phyloP scores from a whole-genome alignment of 2,329 filamentous ascomycete genomes.

The Rhexocercosporidium sp. region DNA sequence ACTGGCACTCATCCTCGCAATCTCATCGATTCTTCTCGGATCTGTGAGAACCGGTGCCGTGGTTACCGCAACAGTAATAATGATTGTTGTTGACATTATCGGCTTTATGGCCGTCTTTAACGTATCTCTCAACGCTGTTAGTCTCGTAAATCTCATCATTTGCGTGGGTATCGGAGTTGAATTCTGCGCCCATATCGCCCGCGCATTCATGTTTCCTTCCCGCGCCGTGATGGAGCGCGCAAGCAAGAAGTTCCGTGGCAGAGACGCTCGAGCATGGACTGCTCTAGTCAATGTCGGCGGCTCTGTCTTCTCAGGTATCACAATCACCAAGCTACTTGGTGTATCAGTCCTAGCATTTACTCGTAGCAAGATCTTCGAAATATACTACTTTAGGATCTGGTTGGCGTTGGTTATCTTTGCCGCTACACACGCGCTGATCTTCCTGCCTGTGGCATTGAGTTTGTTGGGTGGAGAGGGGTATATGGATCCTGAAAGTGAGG shows the following conservation, averaged over 20 bases:
- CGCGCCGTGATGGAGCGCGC: constrained; percentile 81
- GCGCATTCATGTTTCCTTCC: constrained; percentile 94
- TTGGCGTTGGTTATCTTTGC: constrained; percentile 89
- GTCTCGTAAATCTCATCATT: constrained; percentile 94
- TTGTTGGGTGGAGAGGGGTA: constrained; percentile 87
- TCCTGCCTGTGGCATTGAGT: constrained; percentile 88
- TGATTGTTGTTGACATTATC: constrained; percentile 94
- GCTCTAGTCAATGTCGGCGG: constrained; percentile 93
- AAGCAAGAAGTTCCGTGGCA: constrained; percentile 77
- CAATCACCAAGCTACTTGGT: constrained; percentile 90
- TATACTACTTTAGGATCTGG: constrained; percentile 99
- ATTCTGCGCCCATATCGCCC: constrained; percentile 95
- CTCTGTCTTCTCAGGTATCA: constrained; percentile 95
- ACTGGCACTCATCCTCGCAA: constrained; percentile 81
- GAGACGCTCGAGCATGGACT: constrained; percentile 88
- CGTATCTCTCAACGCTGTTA: constrained; percentile 93
- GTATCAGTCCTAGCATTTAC: constrained; percentile 94
- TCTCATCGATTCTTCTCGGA: constrained; percentile 82
- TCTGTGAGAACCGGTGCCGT: constrained; percentile 81
- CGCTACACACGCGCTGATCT: constrained; percentile 85
- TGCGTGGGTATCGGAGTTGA: constrained; percentile 96
- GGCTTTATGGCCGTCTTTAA: constrained; percentile 89
- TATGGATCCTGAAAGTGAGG: constrained; percentile 83
- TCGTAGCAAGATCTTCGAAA: constrained; percentile 96
- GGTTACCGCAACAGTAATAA: constrained; percentile 84